Conservation (phyloP, 345 rosid genomes). For the Eucalyptus regnans region DNA sequence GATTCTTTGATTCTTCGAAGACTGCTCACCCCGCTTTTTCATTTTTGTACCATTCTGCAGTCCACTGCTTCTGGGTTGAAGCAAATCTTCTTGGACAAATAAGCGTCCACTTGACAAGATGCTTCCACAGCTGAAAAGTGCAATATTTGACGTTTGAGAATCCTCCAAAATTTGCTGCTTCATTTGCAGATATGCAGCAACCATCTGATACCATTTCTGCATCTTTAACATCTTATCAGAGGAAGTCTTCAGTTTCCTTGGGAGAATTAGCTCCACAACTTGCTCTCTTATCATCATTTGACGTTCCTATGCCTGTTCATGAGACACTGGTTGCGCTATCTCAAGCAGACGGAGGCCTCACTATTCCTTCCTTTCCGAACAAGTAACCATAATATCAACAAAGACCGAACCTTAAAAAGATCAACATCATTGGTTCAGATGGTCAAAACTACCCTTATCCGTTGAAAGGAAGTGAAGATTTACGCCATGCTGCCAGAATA, state of each 20-base stretch:
- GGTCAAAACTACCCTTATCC: conserved; percentile 71
- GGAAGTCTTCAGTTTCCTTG: conserved; percentile 59
- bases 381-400: conserved; percentile 63
- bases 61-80: too few relatives aligned
- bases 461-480: conserved; percentile 86
- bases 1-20: neutral
- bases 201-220: conserved; percentile 71
- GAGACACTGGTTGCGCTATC: conserved; percentile 50
- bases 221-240: conserved; percentile 72
- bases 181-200: conserved; percentile 77
- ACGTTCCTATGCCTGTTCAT: conserved; percentile 96
- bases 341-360: conserved; percentile 30
- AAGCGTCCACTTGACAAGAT: too few relatives aligned
- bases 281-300: conserved; percentile 69
- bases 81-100: too few relatives aligned
- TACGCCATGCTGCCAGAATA: conserved; percentile 95
- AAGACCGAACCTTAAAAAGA: conserved; percentile 87
- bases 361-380: conserved; percentile 43
- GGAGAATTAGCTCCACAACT: conserved; percentile 84
- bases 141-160: conserved; percentile 57
- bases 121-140: conserved; percentile 16
- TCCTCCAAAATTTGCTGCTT: conserved; percentile 59
- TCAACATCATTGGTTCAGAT: conserved; percentile 76
- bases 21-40: too few relatives aligned
- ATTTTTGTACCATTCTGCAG: too few relatives aligned